Base-by-base conservation (phyloP, 306 rosid species). In the Quercus suber region DNA sequence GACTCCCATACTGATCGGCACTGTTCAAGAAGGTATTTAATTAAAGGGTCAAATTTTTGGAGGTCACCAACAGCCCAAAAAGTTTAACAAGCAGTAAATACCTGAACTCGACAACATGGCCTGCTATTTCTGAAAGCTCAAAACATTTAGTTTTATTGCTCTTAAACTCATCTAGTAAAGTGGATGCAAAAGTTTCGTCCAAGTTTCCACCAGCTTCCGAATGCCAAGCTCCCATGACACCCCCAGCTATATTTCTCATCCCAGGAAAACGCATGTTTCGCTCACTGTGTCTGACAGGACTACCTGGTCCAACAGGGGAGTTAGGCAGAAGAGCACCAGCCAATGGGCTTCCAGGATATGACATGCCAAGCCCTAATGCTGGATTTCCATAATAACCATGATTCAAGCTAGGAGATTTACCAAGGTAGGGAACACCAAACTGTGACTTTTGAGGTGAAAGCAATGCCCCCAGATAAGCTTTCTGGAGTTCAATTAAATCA, bases 1-100 rank as follows among this genome's bases (percentile, higher is more conserved):
- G 92, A 77, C 98, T 94, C 60, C 97, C 98, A 70, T 94, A 94
- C 77, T 94, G 98, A 88, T 92, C 97, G 6, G 92, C 93, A 84
- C 98, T 94, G 87, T 75, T 82, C 68, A 87, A 21, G n/a, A 82
- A 33, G 51, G 49, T 45, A 58, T 5, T 45, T 41, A 78, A 37
- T 25, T 4, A 68, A 76, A 61, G 25, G 52, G 68, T 60, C 73
- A 45, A 55, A 33, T 35, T 73, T 21, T n/a, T 37, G 20, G 41
- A 76, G 71, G 76, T 17, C 82, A 12, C 21, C 82, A 2, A 79
- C 28, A 55, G 9, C 19, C 77, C 35, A 82, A 35, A 76, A 73
- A 67, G 60, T 73, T 10, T 20, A 65, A 73, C 43, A 31, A 72
- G 67, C 15, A 76, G 69, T 33, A 69, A n/a, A 69, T 74, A 94